phyloP scores from a whole-genome alignment of 2,329 filamentous ascomycete genomes.

The Zasmidium cellare region DNA sequence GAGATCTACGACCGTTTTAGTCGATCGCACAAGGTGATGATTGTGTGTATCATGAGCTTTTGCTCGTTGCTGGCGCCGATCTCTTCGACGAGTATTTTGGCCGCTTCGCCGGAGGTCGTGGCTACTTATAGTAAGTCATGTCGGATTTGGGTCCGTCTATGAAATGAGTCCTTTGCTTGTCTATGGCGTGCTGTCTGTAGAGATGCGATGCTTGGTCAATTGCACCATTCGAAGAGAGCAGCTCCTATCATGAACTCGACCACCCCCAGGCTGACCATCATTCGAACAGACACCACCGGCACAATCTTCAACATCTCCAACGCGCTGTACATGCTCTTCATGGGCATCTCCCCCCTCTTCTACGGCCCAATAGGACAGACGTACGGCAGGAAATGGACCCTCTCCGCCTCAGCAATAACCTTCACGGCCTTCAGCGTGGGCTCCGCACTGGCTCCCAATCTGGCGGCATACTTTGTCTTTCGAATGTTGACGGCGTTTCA shows the following conservation, averaged over 20 bases:
- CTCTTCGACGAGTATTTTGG: slow-evolving; percentile 70
- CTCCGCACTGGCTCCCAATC: slow-evolving; percentile 69
- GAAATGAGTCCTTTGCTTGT: neutral
- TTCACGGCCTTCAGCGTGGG: slow-evolving; percentile 72
- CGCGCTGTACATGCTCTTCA: slow-evolving; percentile 72
- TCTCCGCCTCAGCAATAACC: slow-evolving; percentile 59
- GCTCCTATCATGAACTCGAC: no score
- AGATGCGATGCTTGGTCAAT: no score
- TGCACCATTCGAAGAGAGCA: no score
- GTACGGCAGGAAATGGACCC: slow-evolving; percentile 51
- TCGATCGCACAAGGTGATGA: slow-evolving; percentile 61
- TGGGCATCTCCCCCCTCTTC: slow-evolving; percentile 69
- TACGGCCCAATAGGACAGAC: slow-evolving; percentile 67
- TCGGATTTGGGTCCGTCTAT: neutral
- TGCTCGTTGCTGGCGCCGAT: slow-evolving; percentile 76
- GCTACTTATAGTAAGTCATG: slow-evolving; percentile 13
- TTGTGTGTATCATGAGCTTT: slow-evolving; percentile 69
- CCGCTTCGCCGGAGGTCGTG: slow-evolving; percentile 74
- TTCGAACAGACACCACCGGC: slow-evolving; percentile 55
- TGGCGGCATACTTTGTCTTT: slow-evolving; percentile 72
- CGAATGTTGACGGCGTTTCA: slow-evolving; percentile 73
- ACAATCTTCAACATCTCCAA: slow-evolving; percentile 73
- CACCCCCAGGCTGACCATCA: slow-evolving; percentile 49
- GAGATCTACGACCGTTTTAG: slow-evolving; percentile 66
- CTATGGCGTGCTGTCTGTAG: no score